These are phyloP conservation scores for Pelargonium cotyledonis DNA, from an alignment of 441 rosid species.

Conservation along the genomic window DNA sequence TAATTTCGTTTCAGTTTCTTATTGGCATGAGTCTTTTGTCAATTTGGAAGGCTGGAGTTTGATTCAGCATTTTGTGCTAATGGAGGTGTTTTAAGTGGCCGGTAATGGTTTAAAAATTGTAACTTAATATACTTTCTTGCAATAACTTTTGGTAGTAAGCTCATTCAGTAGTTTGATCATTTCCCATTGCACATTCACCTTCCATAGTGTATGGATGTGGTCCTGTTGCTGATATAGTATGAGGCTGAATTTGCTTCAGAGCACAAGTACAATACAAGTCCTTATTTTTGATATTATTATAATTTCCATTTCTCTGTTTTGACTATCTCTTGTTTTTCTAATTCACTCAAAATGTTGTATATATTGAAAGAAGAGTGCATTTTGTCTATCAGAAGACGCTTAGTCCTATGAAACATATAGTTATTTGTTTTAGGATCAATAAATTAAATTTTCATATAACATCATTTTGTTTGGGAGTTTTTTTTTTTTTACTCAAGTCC, in stretches of 20 bases:
- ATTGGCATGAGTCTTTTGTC: not conserved
- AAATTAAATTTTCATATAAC: too few relatives aligned
- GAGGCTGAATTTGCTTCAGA: too few relatives aligned
- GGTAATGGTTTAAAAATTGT: not conserved
- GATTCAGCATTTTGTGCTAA: not conserved
- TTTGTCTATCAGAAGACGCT: too few relatives aligned
- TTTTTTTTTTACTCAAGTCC: too few relatives aligned
- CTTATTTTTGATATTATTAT: not conserved
- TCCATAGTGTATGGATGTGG: not conserved
- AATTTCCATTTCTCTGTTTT: not conserved
- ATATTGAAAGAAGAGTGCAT: too few relatives aligned
- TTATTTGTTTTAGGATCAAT: too few relatives aligned
- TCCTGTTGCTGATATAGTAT: not conserved
- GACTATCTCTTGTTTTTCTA: too few relatives aligned
- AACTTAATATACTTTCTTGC: not conserved
- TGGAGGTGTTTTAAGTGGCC: not conserved
- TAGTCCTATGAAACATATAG: too few relatives aligned
- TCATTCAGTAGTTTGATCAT: not conserved
- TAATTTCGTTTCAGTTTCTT: not conserved
- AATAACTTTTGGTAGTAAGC: not conserved
- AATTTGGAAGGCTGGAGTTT: not conserved
- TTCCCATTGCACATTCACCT: not conserved
- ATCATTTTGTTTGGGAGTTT: too few relatives aligned
- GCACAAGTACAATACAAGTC: too few relatives aligned
- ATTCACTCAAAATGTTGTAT: too few relatives aligned